Evolutionary conservation across 495 filamentous ascomycete genomes (phyloP).

Genomic region (Penicillium odoratum): DNA sequence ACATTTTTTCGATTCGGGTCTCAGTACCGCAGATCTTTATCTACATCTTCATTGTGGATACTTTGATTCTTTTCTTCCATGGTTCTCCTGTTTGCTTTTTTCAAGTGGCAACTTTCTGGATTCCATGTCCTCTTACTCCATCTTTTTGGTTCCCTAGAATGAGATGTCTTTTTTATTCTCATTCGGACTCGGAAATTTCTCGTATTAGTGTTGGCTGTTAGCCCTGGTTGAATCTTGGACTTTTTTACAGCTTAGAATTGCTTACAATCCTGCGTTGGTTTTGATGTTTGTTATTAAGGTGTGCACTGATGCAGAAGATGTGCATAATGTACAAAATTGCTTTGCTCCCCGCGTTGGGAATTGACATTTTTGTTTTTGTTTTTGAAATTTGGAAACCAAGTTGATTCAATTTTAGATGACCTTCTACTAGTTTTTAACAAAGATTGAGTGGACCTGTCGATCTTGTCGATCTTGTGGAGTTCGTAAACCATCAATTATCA

Average conservation of each 20-base stretch:
- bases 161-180: neutral
- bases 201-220: no score
- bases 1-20: neutral
- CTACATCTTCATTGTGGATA: neutral
- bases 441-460: neutral
- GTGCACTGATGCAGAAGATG: no score
- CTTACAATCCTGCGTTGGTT: no score
- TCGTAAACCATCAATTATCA: no score
- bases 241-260: no score
- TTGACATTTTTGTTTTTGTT: no score
- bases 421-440: neutral
- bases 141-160: neutral
- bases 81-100: neutral
- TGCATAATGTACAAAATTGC: no score
- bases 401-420: no score
- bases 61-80: neutral
- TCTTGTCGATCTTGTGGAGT: constrained; percentile 2
- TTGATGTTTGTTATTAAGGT: no score
- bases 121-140: neutral
- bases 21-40: neutral
- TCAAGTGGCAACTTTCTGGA: neutral
- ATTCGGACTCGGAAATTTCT: neutral
- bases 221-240: no score
- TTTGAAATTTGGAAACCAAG: no score
- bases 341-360: no score